phyloP scores from a whole-genome alignment of 768 basidiomycete genomes.

The Krasilnikovozyma curviuscula region DNA sequence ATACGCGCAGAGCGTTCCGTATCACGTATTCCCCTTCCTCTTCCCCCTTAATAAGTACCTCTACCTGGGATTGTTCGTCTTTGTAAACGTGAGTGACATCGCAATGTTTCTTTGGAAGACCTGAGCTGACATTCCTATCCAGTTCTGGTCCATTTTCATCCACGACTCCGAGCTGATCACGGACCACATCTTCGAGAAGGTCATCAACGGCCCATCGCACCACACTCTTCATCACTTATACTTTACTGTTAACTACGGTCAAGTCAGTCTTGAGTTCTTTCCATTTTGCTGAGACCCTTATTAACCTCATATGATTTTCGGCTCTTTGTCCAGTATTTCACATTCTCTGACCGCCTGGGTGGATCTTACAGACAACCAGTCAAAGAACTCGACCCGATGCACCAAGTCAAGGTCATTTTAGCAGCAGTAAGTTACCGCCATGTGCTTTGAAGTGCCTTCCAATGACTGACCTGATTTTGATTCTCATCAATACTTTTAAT shows the following conservation, averaged over 20 bases:
- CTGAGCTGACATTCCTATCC: no score
- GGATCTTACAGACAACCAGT: slow-evolving; percentile 80
- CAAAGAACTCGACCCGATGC: slow-evolving; percentile 61
- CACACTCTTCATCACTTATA: slow-evolving; percentile 93
- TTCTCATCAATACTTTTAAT: no score
- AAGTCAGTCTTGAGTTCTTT: slow-evolving; percentile 26
- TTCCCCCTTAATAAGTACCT: slow-evolving; percentile 64
- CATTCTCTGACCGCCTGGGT: slow-evolving; percentile 68
- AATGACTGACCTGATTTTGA: no score
- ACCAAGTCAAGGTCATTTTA: slow-evolving; percentile 16
- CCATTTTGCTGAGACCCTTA: background rate
- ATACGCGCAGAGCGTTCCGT: slow-evolving; percentile 80
- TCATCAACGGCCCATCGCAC: slow-evolving; percentile 96
- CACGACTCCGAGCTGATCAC: slow-evolving; percentile 99
- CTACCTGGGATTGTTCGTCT: background rate
- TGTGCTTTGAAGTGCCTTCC: no score
- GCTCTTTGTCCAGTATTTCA: slow-evolving; percentile 57
- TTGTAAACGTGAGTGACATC: no score
- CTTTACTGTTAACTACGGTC: slow-evolving; percentile 91
- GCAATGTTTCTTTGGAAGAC: no score
- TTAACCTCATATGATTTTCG: background rate
- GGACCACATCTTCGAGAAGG: slow-evolving; percentile 61
- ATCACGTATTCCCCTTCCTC: slow-evolving; percentile 74
- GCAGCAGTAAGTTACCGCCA: no score
- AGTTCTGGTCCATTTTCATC: slow-evolving; percentile 31